Evolutionary conservation across 73 alveolate genomes (phyloP).

Genomic region (Diophrys appendiculata): DNA sequence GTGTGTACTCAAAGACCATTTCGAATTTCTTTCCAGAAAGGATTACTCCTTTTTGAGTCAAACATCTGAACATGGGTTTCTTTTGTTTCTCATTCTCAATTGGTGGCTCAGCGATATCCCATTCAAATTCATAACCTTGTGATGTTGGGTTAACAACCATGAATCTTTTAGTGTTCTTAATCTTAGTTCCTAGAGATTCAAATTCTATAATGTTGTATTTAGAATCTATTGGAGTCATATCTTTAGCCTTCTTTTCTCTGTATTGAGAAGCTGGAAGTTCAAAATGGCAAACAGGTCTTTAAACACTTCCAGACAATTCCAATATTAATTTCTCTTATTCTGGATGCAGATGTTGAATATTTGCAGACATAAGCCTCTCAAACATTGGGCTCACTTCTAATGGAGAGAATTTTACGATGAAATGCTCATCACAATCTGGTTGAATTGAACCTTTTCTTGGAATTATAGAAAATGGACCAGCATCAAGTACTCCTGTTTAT

Average conservation of each 20-base stretch:
- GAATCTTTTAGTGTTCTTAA: constrained; percentile 97
- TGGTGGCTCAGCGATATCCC: constrained; percentile 91
- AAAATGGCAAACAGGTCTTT: constrained; percentile 96
- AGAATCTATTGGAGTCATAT: constrained; percentile 73
- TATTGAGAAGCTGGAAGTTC: constrained; percentile 88
- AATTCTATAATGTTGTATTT: constrained; percentile 90
- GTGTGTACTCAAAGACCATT: constrained; percentile 98
- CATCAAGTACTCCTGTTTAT: constrained; percentile 88
- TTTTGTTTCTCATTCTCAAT: constrained; percentile 58
- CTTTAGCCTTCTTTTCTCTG: constrained; percentile 94
- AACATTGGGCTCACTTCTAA: constrained; percentile 92
- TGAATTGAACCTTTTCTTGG: constrained; percentile 95
- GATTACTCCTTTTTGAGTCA: constrained; percentile 96
- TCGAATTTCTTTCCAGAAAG: constrained; percentile 98
- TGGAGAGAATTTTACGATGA: constrained; percentile 94
- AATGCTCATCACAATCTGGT: constrained; percentile 93
- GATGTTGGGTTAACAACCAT: constrained; percentile 99
- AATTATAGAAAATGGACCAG: constrained; percentile 89
- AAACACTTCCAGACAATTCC: constrained; percentile 95
- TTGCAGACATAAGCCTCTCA: constrained; percentile 88
- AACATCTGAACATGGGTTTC: constrained; percentile 87
- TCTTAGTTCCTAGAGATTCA: constrained; percentile 97
- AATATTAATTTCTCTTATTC: constrained; percentile 81
- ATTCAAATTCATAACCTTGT: constrained; percentile 98
- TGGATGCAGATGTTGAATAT: constrained; percentile 88